Base-by-base conservation (phyloP, 495 filamentous ascomycete species). In the Schizothecium vesticola region DNA sequence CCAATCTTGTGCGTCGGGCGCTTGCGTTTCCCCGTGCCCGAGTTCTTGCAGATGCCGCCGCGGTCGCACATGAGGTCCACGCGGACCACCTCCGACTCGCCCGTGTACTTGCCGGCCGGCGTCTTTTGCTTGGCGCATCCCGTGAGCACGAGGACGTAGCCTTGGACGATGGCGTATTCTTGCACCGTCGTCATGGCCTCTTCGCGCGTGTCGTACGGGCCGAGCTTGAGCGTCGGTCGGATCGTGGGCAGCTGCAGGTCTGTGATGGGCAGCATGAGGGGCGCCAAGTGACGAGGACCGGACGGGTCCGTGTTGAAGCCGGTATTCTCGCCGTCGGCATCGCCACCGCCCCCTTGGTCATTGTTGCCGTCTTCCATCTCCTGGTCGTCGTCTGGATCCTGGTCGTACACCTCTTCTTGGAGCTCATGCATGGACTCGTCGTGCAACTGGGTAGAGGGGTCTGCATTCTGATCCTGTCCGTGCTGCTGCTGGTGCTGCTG, bases 1-100 rank as follows among this genome's bases (percentile, higher is more conserved):
- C 72, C 73, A 29, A 72, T 66, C 23, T 67, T 67, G 68, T 74
- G 69, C 16, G 75, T 74, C 3, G 66, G 55, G 0, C 73, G 68
- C 69, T 71, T 69, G 62, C 75, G 75, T 22, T 69, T 69, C 23
- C 73, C 73, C 22, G 68, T 75, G 29, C 71, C 71, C n/a, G 24
- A n/a, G 65, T 69, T 75, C 36, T 70, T 72, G 71, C 71, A 77
- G 22, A 43, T 60, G 66, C 73, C 70, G 57, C 71, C 72, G 31
- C 71, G 69, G 59, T 75, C 70, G 67, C 75, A 75, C 67, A 69
- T 70, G 28, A 75, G 64, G 61, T 77, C 73, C 21, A 77, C 66
- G n/a, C 75, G 75, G 3, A 75, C 60, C 0, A 77, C 56, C 2
- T 67, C 66, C 0, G 64, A 33, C 13, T 63, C 64, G 9, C 59